Percentiles rank a stretch among this genome's conserved stretches.
Conservation (phyloP, 148 eudicot species). For the Diospyros lotus region DNA sequence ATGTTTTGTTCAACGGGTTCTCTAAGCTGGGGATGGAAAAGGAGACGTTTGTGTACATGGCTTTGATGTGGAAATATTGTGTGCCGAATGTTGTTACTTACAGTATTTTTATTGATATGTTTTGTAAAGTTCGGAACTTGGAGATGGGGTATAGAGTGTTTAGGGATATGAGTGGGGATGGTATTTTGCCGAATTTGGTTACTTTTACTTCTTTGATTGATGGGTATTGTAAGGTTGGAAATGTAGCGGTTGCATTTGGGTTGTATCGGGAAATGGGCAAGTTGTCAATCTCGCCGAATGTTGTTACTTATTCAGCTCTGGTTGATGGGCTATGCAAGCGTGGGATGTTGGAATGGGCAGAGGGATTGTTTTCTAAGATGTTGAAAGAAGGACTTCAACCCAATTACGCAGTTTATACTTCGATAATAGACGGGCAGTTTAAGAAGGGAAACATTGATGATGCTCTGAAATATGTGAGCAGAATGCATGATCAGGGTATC, state of each 20-base stretch:
- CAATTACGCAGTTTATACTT: conserved; percentile 16
- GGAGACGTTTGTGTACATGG: conserved; percentile 19
- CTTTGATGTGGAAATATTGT: conserved; percentile 24
- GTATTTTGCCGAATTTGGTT: conserved; percentile 14
- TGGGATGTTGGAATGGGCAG: conserved; percentile 21
- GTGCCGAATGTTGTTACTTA: conserved; percentile 17
- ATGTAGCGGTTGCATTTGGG: conserved; percentile 8
- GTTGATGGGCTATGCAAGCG: conserved; percentile 21
- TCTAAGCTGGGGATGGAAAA: conserved; percentile 21
- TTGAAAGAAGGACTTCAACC: conserved; percentile 14
- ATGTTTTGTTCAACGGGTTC: conserved; percentile 17
- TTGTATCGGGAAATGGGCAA: conserved; percentile 14
- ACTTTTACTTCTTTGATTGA: conserved; percentile 21
- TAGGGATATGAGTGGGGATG: conserved; percentile 13
- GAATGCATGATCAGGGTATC: conserved; percentile 18
- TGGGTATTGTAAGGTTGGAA: conserved; percentile 16
- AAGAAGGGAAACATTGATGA: conserved; percentile 16
- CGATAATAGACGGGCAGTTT: conserved; percentile 22
- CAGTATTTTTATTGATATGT: conserved; percentile 22
- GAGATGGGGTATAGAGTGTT: conserved; percentile 13
- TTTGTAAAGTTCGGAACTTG: conserved; percentile 18
- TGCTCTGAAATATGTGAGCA: conserved; percentile 12
- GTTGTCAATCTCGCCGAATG: conserved; percentile 4
- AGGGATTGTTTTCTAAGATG: conserved; percentile 12
- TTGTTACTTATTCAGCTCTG: conserved; percentile 20